Base-by-base conservation (phyloP, 768 basidiomycete species). In the Boletus vinaceobasis region DNA sequence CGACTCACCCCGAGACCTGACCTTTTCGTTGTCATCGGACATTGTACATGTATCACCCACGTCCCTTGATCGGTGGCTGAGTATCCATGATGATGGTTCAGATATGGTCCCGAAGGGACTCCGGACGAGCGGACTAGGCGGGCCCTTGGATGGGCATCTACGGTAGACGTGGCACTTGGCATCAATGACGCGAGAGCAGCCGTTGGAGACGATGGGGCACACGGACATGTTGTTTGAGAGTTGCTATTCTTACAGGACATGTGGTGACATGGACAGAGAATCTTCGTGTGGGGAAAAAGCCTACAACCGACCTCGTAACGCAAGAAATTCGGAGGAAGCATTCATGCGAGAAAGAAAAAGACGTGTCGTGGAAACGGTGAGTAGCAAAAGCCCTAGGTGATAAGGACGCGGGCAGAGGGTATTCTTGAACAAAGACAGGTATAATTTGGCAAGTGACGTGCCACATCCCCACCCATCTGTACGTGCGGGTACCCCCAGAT, bases 401-500 rank as follows among this genome's bases (percentile, higher is more conserved):
- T 21, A 11, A 23, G 29, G n/a, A 13, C 43, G 32, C 43, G 37
- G 52, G 61, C 26, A 55, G 14, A 55, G 44, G 53, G 61, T 6
- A 14, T 47, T 46, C 39, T 58, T 46, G 23, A 44, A 48, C 31
- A 40, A 5, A 48, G 17, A 44, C 49, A 8, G 37, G n/a, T 36
- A 38, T 36, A 11, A 47, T 32, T 27, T 23, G 55, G 27, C 23
- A 23, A n/a, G 11, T 26, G 29, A 44, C 31, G 6, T 10, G 15
- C 6, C 42, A 32, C 36, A 43, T 40, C 17, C 31, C 7, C 27
- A 42, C 31, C n/a, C 26, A 17, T 31, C 2, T 19, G 14, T 17
- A 26, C 27, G 21, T 55, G 37, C 55, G 47, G n/a, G 43, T 27
- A 50, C 58, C 39, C 48, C 58, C 42, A 52, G 38, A 57, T 63